Base-by-base conservation (phyloP, 164 flowering plant species). In the Aristolochia californica region DNA sequence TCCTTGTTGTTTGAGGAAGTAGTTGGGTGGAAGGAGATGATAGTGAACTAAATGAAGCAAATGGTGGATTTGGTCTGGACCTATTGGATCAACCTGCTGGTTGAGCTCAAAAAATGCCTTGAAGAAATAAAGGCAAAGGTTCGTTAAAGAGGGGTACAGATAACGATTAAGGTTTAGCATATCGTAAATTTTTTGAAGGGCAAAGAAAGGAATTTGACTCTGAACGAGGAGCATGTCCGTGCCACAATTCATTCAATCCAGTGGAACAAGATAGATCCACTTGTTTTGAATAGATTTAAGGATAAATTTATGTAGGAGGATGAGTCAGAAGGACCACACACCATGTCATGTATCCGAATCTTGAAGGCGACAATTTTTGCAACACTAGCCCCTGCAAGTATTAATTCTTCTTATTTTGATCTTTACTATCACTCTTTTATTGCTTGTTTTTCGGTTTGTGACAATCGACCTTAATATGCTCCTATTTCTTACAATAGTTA, bases 171-270 rank as follows among this genome's bases (percentile, higher is more conserved):
- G 17, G 8, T 16, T 7, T 13, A 40, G 30, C 21, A 51, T 28
- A 16, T 23, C 54, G 5, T 18, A 49, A 34, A 60, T 23, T 17
- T 30, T 5, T 10, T 60, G 45, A 5, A 60, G 56, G 24, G 43
- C 22, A 22, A 38, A 60, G 44, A 60, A 60, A 10, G 63, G 63
- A 7, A 60, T 30, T 50, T 60, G 63, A 43, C 51, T 49, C 34
- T 60, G 55, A 11, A 60, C 55, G 22, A 49, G 12, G 13, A 60
- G 56, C 40, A 60, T 17, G 18, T 60, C 63, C 18, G 7, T 47
- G 12, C 14, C n/a, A 47, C 16, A 58, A 43, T 13, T 11, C 25
- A 17, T 34, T 9, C 0, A 34, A 3, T 34, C 11, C 40, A 2
- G 40, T 34, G 40, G 40, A 34, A 34, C 40, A 34, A 5, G 11